Evolutionary conservation across 2,329 filamentous ascomycete genomes (phyloP), one percentile per base, ranked within the genome.

Genomic region (Teratosphaeria gauchensis): DNA sequence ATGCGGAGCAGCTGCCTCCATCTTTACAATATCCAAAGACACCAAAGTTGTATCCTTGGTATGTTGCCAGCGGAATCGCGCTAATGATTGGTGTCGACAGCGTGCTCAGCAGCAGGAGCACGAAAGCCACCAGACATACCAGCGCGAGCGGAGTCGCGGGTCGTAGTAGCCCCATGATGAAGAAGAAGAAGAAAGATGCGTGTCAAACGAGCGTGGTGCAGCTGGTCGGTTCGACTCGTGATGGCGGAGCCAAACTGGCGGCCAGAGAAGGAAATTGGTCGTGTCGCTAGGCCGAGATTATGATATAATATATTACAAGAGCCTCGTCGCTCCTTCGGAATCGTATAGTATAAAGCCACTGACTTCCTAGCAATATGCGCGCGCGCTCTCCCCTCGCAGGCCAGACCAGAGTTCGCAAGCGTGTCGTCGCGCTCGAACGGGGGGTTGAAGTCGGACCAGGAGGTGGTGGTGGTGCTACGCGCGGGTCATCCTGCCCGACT

Each of bases 31-130:
- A 95, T 30, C 94, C 94, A 77, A 97, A 92, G 54, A 97, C 92
- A 54, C 94, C 94, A 78, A 95, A 96, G 65, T 85, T 86, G 66
- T 89, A 84, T 67, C 87, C 85, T 51, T 86, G 77, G 70, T 86
- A 92, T 56, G 84, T 85, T 42, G 89, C 92, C 51, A 99, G 80
- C 9, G 91, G 90, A 53, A 99, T 95, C 30, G 80, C 82, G 70
- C 88, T 85, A 71, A 97, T 87, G 65, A 99, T 85, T 19, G 94
- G 94, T 0, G 90, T 92, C 1, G 92, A 96, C n/a, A 99, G 77
- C 46, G 92, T 89, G 53, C 91, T 89, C 46, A 99, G 80, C 53
- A 97, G 79, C 56, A 97, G 81, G 62, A 97, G 80, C 63, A 81
- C 87, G 74, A 99, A 96, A 64, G 92, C 91, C 69, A 83, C 81